phyloP scores from a whole-genome alignment of 805 yeast species.

The Candida maris region DNA sequence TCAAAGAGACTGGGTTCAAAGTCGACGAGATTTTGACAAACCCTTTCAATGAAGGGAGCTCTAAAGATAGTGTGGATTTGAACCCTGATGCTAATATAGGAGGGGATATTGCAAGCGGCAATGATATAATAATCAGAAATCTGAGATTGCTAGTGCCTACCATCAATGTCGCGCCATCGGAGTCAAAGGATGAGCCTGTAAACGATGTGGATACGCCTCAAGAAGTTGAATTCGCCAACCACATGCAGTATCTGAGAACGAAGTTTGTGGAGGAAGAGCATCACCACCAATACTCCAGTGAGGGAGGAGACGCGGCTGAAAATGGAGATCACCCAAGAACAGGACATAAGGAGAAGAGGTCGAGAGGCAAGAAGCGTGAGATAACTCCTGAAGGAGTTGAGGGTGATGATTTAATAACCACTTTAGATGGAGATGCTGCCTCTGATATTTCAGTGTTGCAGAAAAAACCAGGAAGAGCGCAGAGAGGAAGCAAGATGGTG shows the following conservation, averaged over 20 bases:
- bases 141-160: conserved; percentile 23
- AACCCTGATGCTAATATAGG: conserved; percentile 15
- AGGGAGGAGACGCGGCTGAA: conserved; percentile 10
- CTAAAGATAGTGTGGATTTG: conserved; percentile 4
- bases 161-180: conserved; percentile 7
- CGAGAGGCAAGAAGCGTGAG: conserved; percentile 2
- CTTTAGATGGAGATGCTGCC: not conserved
- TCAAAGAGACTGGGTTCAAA: conserved; percentile 67
- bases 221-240: conserved; percentile 46
- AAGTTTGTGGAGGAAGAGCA: conserved; percentile 24
- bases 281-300: conserved; percentile 2
- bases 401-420: not conserved
- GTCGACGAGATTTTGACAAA: conserved; percentile 38
- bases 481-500: conserved; percentile 4
- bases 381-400: conserved; percentile 11
- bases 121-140: conserved; percentile 23
- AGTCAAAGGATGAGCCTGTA: not conserved
- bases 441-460: conserved; percentile 1
- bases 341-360: conserved; percentile 1
- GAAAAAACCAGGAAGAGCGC: conserved; percentile 5
- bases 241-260: conserved; percentile 43
- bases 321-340: not conserved
- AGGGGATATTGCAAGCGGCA: conserved; percentile 19
- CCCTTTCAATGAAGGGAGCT: conserved; percentile 27
- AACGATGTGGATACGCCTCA: conserved; percentile 46